Evolutionary conservation across 176 grass and related monocot species (phyloP), one percentile per base, ranked within the genome.

Genomic region (Areca catechu): DNA sequence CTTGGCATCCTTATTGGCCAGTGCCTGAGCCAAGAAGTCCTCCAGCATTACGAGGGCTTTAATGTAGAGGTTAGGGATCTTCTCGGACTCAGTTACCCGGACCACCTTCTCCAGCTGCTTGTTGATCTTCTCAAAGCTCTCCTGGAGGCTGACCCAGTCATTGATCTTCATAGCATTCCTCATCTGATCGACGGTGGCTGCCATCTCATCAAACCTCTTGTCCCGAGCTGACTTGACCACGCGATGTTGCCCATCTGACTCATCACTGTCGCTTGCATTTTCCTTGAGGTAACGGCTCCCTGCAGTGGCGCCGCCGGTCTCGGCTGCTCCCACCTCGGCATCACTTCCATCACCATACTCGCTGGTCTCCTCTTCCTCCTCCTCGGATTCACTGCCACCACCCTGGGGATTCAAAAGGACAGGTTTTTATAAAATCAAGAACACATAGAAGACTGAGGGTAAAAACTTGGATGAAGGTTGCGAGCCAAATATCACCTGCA

Each of bases 151-250:
- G 48, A 91, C 78, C 83, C 92, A 97, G 66, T 97, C 92, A 60
- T 97, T 97, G 51, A 97, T 97, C 71, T 97, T 97, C 71, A 86
- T 97, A 7, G 92, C 86, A 74, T 97, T 97, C 27, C 75, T 79
- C 80, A 97, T 97, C 80, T 97, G 92, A 48, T 97, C 83, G 15
- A 84, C 77, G 57, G 79, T 97, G 49, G 83, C 66, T 51, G 58
- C 80, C 86, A 97, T 85, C 75, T 97, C 92, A 27, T 97, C 92
- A 25, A 86, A 86, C 20, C 92, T 71, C 62, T 90, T 89, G 51
- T 91, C 92, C 15, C 76, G 89, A 15, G 83, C 60, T 0, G 92
- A 91, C 58, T 85, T 89, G 30, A 97, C 67, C 23, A 90, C 79
- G 0, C 92, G 83, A 28, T 78, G 92, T 29, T 78, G 77, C 0